Percentiles rank a stretch among this genome's conserved stretches.
Conservation (phyloP, 2,329 filamentous ascomycete genomes). For the Stemphylium vesicarium region DNA sequence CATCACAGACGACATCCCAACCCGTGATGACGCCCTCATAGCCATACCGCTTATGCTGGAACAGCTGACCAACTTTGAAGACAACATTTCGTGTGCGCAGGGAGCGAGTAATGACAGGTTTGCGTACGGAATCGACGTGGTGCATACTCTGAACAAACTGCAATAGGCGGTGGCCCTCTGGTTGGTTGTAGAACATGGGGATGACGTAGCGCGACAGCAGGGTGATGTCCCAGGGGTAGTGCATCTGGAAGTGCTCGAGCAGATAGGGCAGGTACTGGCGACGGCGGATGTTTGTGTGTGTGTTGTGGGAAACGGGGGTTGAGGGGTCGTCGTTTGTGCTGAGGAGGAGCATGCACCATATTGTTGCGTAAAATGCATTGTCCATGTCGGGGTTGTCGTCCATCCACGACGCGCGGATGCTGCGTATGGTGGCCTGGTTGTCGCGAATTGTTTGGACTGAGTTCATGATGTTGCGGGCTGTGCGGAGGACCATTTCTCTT, state of each 20-base stretch:
- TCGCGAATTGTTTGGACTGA: constrained; percentile 64
- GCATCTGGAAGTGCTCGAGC: constrained; percentile 67
- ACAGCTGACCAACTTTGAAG: constrained; percentile 74
- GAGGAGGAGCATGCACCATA: constrained; percentile 69
- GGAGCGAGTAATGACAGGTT: constrained; percentile 36
- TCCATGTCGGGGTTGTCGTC: constrained; percentile 56
- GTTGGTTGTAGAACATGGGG: constrained; percentile 62
- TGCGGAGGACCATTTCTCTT: constrained; percentile 73
- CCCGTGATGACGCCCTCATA: constrained; percentile 85
- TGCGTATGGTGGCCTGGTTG: constrained; percentile 26
- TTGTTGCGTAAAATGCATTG: constrained; percentile 71
- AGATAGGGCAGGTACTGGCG: constrained; percentile 70
- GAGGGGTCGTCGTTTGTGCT: constrained; percentile 37
- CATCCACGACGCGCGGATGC: constrained; percentile 35
- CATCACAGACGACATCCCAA: constrained; percentile 73
- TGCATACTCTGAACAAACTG: constrained; percentile 63
- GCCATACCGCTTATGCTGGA: constrained; percentile 78
- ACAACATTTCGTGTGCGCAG: constrained; percentile 23
- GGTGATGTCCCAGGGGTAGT: constrained; percentile 74
- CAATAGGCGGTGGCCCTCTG: constrained; percentile 61
- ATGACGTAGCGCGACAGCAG: constrained; percentile 72
- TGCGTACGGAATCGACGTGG: constrained; percentile 62
- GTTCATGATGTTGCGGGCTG: constrained; percentile 79
- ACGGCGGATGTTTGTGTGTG: constrained; percentile 42
- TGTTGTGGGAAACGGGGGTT: constrained; percentile 12